These are phyloP conservation scores for Gloeophyllum trabeum DNA, from an alignment of 768 basidiomycete genomes.

Conservation along the genomic window DNA sequence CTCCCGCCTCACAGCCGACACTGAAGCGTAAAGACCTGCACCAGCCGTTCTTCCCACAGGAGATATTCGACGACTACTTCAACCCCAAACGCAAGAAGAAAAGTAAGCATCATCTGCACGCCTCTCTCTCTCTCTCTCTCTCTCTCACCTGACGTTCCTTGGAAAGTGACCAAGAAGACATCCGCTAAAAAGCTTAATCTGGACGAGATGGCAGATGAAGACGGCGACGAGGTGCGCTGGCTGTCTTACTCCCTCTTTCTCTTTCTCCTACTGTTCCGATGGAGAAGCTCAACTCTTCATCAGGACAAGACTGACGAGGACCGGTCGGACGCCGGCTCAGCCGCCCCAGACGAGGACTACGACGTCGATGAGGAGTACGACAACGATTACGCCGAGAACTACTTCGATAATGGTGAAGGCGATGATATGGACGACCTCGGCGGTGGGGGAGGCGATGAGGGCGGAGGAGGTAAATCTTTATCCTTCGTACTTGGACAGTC, in stretches of 20 bases:
- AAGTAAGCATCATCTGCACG: slow-evolving; percentile 18
- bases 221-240: slow-evolving; percentile 44
- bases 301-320: slow-evolving; percentile 32
- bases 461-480: slow-evolving; percentile 35
- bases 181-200: slow-evolving; percentile 38
- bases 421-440: slow-evolving; percentile 75
- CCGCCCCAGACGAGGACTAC: slow-evolving; percentile 60
- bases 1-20: slow-evolving; percentile 44
- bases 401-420: slow-evolving; percentile 83
- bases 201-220: slow-evolving; percentile 58
- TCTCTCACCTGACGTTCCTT: neutral
- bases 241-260: neutral
- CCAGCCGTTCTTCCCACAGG: slow-evolving; percentile 66
- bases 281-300: slow-evolving; percentile 1
- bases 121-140: neutral
- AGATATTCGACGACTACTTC: slow-evolving; percentile 72
- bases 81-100: slow-evolving; percentile 60
- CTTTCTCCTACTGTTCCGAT: neutral
- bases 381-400: slow-evolving; percentile 85
- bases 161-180: slow-evolving; percentile 19
- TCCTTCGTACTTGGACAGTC: too few species aligned
- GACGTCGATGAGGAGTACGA: slow-evolving; percentile 88
- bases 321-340: slow-evolving; percentile 55
- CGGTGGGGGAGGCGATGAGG: slow-evolving; percentile 58
- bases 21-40: slow-evolving; percentile 64